phyloP scores from a whole-genome alignment of 345 rosid species.

The Raphanus sativus region DNA sequence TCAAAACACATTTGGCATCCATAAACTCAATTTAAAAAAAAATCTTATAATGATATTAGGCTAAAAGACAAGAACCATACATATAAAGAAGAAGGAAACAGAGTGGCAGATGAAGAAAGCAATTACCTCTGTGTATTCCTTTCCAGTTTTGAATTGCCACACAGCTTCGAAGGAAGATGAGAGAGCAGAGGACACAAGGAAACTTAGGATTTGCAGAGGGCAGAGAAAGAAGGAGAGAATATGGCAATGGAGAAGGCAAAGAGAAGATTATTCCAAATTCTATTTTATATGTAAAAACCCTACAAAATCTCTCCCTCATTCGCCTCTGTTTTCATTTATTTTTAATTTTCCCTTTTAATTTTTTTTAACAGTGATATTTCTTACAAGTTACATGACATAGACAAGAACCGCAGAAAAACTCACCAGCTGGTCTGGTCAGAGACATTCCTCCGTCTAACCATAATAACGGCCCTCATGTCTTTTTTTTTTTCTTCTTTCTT shows the following conservation, averaged over 20 bases:
- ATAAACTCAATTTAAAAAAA: background rate
- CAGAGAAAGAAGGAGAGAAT: conserved; percentile 13
- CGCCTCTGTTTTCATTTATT: background rate
- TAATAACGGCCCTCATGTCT: conserved; percentile 33
- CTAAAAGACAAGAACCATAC: background rate
- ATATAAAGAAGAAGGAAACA: background rate
- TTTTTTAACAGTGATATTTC: conserved; percentile 20
- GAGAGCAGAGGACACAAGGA: conserved; percentile 13
- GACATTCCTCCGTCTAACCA: conserved; percentile 29
- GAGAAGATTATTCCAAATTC: conserved; percentile 12
- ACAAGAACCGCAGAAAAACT: conserved; percentile 20
- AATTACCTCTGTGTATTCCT: conserved; percentile 8
- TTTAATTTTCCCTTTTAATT: background rate
- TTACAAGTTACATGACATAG: background rate
- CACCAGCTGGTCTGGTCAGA: conserved; percentile 17
- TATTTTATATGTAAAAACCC: conserved; percentile 39
- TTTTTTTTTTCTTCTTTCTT: no score
- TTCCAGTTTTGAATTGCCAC: background rate
- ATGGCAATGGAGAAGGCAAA: conserved; percentile 26
- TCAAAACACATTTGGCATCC: conserved; percentile 4
- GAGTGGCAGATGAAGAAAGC: conserved; percentile 12
- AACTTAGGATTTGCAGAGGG: conserved; percentile 39
- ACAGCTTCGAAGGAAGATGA: conserved; percentile 21
- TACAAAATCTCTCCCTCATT: conserved; percentile 16
- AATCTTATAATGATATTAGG: background rate